phyloP scores from a whole-genome alignment of 1,284 basidiomycete genomes.

The Megacollybia platyphylla region DNA sequence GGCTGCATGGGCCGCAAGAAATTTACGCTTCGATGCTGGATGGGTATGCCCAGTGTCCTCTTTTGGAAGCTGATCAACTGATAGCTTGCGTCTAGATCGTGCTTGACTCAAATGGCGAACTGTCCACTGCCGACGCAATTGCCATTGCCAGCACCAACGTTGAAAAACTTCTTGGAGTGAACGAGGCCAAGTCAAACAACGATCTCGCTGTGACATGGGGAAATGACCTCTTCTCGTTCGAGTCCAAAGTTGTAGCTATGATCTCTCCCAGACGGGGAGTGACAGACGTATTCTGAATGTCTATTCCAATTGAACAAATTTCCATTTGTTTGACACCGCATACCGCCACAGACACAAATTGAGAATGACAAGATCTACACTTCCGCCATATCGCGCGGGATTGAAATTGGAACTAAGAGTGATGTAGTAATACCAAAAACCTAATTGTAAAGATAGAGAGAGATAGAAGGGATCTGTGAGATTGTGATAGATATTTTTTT shows the following conservation, averaged over 20 bases:
- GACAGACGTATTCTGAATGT: constrained; percentile 6
- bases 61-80: not conserved
- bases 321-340: no score
- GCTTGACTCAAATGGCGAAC: not conserved
- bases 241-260: constrained; percentile 7
- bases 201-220: constrained; percentile 8
- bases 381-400: no score
- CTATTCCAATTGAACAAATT: not conserved
- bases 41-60: not conserved
- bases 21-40: constrained; percentile 41
- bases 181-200: not conserved
- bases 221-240: constrained; percentile 6
- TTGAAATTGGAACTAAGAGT: no score
- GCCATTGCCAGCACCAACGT: constrained; percentile 5
- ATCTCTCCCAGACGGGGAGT: constrained; percentile 8
- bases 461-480: no score
- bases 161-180: constrained; percentile 7
- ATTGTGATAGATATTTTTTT: no score
- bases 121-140: not conserved
- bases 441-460: no score
- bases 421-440: no score
- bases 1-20: constrained; percentile 36
- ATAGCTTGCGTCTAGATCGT: not conserved
- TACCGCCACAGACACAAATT: no score
- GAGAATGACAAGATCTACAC: no score